Evolutionary conservation across 2,329 filamentous ascomycete genomes (phyloP).

Genomic region (Blumeria hordei): DNA sequence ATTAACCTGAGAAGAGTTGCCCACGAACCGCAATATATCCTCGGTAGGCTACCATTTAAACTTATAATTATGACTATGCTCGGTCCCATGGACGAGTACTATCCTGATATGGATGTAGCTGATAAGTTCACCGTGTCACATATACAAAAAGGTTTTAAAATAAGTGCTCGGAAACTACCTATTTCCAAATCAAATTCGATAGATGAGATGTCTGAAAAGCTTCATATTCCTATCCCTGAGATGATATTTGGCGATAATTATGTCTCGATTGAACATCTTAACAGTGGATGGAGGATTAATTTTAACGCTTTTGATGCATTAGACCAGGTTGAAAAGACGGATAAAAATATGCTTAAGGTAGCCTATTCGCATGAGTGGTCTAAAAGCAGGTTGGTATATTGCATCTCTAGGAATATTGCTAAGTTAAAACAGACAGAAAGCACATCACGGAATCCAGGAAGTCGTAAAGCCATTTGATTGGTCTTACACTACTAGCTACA

Average conservation of each 20-base stretch:
- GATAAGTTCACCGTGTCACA: slow-evolving; percentile 29
- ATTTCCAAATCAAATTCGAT: slow-evolving; percentile 86
- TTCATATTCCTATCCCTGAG: slow-evolving; percentile 77
- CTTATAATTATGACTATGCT: too few species aligned
- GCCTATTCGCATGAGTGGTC: slow-evolving; percentile 78
- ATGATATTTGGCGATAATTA: slow-evolving; percentile 99
- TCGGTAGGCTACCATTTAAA: too few species aligned
- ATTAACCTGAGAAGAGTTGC: too few species aligned
- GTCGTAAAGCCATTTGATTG: slow-evolving; percentile 94
- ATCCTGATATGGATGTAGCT: slow-evolving; percentile 25
- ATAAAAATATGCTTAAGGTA: slow-evolving; percentile 72
- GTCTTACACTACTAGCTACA: slow-evolving; percentile 84
- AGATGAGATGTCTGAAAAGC: slow-evolving; percentile 51
- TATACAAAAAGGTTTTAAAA: slow-evolving; percentile 41
- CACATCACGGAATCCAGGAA: slow-evolving; percentile 69
- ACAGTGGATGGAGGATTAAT: slow-evolving; percentile 49
- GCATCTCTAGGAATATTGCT: neutral
- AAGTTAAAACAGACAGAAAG: slow-evolving; percentile 37
- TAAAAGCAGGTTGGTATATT: slow-evolving; percentile 17
- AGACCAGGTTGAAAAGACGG: slow-evolving; percentile 84
- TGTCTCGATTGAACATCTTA: slow-evolving; percentile 48
- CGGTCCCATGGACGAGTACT: slow-evolving; percentile 23
- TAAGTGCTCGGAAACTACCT: slow-evolving; percentile 70
- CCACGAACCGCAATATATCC: too few species aligned
- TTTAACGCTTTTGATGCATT: slow-evolving; percentile 78